Base-by-base conservation (phyloP, 2,329 filamentous ascomycete genomes). In the Pseudomassariella vexata region DNA sequence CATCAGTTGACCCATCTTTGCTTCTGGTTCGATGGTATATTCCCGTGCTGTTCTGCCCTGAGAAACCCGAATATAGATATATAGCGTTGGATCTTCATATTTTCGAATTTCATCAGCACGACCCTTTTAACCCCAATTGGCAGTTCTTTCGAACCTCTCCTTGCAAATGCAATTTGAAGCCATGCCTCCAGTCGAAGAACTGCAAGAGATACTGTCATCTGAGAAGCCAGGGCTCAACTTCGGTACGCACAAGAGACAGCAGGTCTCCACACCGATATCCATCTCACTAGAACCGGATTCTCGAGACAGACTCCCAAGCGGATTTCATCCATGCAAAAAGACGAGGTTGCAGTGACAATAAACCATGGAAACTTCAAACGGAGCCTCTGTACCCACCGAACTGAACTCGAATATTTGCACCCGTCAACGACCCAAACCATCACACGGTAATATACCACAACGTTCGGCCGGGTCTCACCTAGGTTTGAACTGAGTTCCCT, bases 161-260 rank as follows among this genome's bases (percentile, higher is more conserved):
- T 24, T 4, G 11, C 27, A 6, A 22, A 9, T 9, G 9, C 25
- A 16, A 24, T 12, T n/a, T n/a, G n/a, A n/a, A n/a, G n/a, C n/a
- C 11, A 37, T 37, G 35, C 30, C 35, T 3, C 31, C 35, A 14
- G 14, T 25, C 18, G 27, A 34, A 15, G 31, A 37, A 28, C 16
- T 34, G 26, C 15, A 22, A 16, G 31, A 37, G n/a, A 37, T 37
- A n/a, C 28, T 34, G 11, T 34, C 26, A 5, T 34, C 30, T 5
- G 35, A 37, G 18, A 37, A 34, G 14, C 30, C 35, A 12, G 21
- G 29, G 8, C 14, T 19, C 30, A 34, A 34, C 12, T 37, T 37
- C 14, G 24, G 15, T 8, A 24, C 30, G 3, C 10, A 14, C 14
- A 7, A 9, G n/a, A 8, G 6, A 12, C 6, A 24, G 22, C 9